These are phyloP conservation scores for Phytopythium litorale DNA, from an alignment of 352 stramenopile species.

Conservation along the genomic window DNA sequence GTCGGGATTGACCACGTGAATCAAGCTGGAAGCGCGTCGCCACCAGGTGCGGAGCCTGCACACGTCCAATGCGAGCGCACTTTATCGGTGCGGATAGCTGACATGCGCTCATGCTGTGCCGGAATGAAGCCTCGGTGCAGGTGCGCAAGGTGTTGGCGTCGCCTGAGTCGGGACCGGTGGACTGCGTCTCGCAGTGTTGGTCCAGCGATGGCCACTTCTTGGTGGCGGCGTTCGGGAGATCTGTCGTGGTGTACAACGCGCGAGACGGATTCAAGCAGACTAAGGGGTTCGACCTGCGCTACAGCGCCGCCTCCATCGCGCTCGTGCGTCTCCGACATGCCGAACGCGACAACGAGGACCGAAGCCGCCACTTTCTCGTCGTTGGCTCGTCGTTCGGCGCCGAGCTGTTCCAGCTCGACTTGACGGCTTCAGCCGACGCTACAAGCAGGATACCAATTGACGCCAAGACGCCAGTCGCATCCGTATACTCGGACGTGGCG, in stretches of 20 bases:
- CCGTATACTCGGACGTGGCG: constrained; percentile 20
- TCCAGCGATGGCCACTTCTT: constrained; percentile 23
- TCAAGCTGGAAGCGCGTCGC: not conserved
- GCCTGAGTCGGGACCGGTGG: constrained; percentile 8
- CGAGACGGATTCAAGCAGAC: constrained; percentile 11
- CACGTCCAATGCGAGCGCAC: not conserved
- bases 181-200: constrained; percentile 58
- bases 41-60: not conserved
- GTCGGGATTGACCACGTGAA: constrained; percentile 17
- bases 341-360: not conserved
- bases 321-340: constrained; percentile 4
- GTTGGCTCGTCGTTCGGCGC: constrained; percentile 32
- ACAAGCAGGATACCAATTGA: not conserved
- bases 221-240: constrained; percentile 23
- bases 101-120: not conserved
- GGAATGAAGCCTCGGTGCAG: constrained; percentile 8
- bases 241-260: constrained; percentile 29
- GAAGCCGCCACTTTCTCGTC: constrained; percentile 11
- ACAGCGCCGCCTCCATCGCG: constrained; percentile 33
- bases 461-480: constrained; percentile 10
- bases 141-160: constrained; percentile 32
- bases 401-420: constrained; percentile 28
- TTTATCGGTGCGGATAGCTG: not conserved
- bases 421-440: not conserved
- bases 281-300: constrained; percentile 19